phyloP scores from a whole-genome alignment of 768 basidiomycete genomes.

The Lyophyllum shimeji region DNA sequence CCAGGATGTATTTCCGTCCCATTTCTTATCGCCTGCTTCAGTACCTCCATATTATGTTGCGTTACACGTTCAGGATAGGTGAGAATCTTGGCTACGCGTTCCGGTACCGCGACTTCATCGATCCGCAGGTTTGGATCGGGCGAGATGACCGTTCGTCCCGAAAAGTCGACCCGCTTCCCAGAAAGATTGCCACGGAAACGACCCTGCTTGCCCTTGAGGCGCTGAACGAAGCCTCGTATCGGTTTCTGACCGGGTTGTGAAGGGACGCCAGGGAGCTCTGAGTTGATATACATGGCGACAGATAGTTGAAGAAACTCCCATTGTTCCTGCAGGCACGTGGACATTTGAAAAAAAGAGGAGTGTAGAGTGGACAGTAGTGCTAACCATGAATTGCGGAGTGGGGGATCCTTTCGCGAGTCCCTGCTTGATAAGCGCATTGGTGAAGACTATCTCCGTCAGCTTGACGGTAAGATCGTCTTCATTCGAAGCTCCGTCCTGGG shows the following conservation, averaged over 20 bases:
- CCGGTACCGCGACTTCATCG: slow-evolving; percentile 97
- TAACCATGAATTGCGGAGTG: slow-evolving; percentile 86
- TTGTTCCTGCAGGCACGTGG: slow-evolving; percentile 65
- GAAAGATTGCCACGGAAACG: slow-evolving; percentile 98
- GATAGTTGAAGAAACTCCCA: slow-evolving; percentile 97
- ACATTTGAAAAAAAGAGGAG: background rate
- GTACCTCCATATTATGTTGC: slow-evolving; percentile 76
- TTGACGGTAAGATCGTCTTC: slow-evolving; percentile 99
- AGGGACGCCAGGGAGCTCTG: slow-evolving; percentile 91
- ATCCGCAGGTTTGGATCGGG: slow-evolving; percentile 99
- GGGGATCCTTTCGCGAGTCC: slow-evolving; percentile 86
- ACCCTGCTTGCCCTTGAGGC: slow-evolving; percentile 97
- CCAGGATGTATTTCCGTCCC: slow-evolving; percentile 92
- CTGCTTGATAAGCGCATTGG: slow-evolving; percentile 89
- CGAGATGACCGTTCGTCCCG: slow-evolving; percentile 96
- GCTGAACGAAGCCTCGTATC: slow-evolving; percentile 96
- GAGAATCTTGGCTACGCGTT: slow-evolving; percentile 90
- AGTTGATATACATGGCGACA: slow-evolving; percentile 98
- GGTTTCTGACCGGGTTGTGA: slow-evolving; percentile 89
- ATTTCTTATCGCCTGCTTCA: slow-evolving; percentile 80
- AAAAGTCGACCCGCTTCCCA: slow-evolving; percentile 99
- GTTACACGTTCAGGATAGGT: slow-evolving; percentile 98
- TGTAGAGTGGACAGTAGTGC: background rate
- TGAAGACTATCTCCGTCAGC: slow-evolving; percentile 93
- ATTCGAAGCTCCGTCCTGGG: slow-evolving; percentile 96